These are phyloP conservation scores for Stephania cephalantha DNA, from an alignment of 164 flowering plant species.

Conservation along the genomic window DNA sequence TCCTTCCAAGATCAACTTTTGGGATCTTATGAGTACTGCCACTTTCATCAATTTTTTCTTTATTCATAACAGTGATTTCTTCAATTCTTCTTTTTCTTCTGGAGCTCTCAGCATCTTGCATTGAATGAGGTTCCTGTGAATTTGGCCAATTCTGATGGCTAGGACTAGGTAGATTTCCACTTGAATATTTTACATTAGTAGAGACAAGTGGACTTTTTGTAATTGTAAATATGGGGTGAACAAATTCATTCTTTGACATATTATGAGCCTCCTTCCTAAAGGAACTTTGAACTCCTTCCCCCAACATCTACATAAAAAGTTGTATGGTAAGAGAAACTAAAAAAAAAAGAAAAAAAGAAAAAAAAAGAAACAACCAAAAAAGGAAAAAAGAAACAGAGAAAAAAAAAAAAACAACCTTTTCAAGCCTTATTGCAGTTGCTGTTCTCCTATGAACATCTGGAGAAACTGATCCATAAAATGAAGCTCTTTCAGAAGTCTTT, in stretches of 20 bases:
- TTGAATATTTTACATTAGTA: constrained; percentile 11
- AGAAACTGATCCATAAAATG: constrained; percentile 25
- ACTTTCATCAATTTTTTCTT: constrained; percentile 14
- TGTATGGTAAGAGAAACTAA: not conserved
- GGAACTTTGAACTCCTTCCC: constrained; percentile 23
- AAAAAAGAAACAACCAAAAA: not conserved
- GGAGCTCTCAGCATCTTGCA: constrained; percentile 17
- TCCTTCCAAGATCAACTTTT: constrained; percentile 23
- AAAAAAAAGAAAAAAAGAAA: not conserved
- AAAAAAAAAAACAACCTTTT: constrained; percentile 24
- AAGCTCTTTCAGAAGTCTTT: constrained; percentile 13
- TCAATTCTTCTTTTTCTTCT: constrained; percentile 36
- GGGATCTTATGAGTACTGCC: constrained; percentile 25
- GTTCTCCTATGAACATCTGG: constrained; percentile 14
- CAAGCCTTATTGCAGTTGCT: constrained; percentile 14
- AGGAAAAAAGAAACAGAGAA: not conserved
- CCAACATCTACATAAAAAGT: constrained; percentile 16
- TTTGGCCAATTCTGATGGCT: constrained; percentile 3
- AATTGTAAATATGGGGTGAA: constrained; percentile 5
- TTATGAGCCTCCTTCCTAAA: constrained; percentile 17
- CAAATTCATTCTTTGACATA: constrained; percentile 10
- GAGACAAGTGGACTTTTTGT: constrained; percentile 18
- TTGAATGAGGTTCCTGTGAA: constrained; percentile 5
- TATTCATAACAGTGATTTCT: constrained; percentile 20
- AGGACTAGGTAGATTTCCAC: constrained; percentile 6